These are phyloP conservation scores for Gonapodya prolifera DNA, from an alignment of 192 early-diverging fungal species.

Conservation along the genomic window DNA sequence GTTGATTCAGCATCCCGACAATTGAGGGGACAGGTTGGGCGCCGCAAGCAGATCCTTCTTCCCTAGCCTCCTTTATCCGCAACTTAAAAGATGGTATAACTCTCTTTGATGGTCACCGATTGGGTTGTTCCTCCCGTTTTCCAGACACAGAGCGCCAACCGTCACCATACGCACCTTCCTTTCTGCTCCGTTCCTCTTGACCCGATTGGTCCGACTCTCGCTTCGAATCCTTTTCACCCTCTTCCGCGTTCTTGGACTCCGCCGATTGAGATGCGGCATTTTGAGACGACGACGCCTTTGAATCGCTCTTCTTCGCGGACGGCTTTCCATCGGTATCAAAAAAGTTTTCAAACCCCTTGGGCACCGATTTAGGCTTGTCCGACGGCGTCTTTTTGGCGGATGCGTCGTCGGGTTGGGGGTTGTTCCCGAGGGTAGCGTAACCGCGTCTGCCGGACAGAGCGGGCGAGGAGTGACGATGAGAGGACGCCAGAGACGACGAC, in stretches of 20 bases:
- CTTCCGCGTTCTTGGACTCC: constrained; percentile 2
- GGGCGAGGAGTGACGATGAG: too few species aligned
- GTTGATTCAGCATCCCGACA: constrained; percentile 5
- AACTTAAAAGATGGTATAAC: not conserved
- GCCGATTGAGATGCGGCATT: not conserved
- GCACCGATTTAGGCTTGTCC: constrained; percentile 22
- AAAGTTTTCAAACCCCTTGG: constrained; percentile 61
- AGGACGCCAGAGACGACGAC: too few species aligned
- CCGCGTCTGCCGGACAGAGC: not conserved
- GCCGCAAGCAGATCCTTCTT: constrained; percentile 7
- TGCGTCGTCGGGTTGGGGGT: not conserved
- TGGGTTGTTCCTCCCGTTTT: not conserved
- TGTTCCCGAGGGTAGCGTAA: not conserved
- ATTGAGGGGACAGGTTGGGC: not conserved
- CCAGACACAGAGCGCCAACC: not conserved
- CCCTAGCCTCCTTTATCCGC: constrained; percentile 6
- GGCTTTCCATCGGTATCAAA: constrained; percentile 19
- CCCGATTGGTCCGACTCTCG: not conserved
- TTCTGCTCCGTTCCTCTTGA: constrained; percentile 10
- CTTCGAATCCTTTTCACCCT: constrained; percentile 13
- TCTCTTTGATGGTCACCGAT: constrained; percentile 9
- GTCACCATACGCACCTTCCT: constrained; percentile 7
- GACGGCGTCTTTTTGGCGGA: constrained; percentile 13
- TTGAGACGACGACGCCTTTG: not conserved
- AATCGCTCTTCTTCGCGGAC: not conserved